Base-by-base conservation (phyloP, 2,329 filamentous ascomycete species). In the Fusarium burgessii region DNA sequence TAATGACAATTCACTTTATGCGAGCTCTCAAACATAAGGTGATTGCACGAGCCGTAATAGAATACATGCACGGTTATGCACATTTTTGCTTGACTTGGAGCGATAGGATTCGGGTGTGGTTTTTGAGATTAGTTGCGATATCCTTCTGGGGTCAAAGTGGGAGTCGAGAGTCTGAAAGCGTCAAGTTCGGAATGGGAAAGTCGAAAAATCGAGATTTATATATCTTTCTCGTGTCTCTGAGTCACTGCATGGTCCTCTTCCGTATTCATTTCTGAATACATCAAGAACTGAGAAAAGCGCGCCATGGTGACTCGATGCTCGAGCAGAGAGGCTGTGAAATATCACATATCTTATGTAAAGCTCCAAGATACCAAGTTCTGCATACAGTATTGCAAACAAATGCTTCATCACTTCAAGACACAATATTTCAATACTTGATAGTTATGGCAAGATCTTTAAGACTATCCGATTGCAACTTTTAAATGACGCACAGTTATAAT, bases 381-480 rank as follows among this genome's bases (percentile, higher is more conserved):
- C 23, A 23, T 23, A 23, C 23, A 23, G 23, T 23, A 23, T 23
- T 23, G 23, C 23, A 23, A 23, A 23, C 23, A 23, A 23, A 23
- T 23, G 23, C 6, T 23, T 23, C 23, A 23, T 23, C 23, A 23
- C 23, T 23, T 23, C 23, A 23, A 23, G 23, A 23, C 23, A 23
- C 23, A 23, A 23, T 23, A 5, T 6, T 29, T 29, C 29, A 8
- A 29, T 29, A 29, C 29, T 29, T 29, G 8, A 9, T 29, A 29
- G 8, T 11, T 27, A 5, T 27, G 12, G 8, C 17, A 27, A 27
- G 11, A 3, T 6, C 4, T 29, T 13, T 25, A n/a, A 10, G 5
- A 29, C 25, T 11, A 10, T 17, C 6, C 10, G 9, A 6, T 12
- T 14, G 6, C 20, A 13, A 12, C 15, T 5, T 18, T 1, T 0